These are phyloP conservation scores for Chalaropsis thielavioides DNA, from an alignment of 2,329 filamentous ascomycete genomes.

Conservation along the genomic window DNA sequence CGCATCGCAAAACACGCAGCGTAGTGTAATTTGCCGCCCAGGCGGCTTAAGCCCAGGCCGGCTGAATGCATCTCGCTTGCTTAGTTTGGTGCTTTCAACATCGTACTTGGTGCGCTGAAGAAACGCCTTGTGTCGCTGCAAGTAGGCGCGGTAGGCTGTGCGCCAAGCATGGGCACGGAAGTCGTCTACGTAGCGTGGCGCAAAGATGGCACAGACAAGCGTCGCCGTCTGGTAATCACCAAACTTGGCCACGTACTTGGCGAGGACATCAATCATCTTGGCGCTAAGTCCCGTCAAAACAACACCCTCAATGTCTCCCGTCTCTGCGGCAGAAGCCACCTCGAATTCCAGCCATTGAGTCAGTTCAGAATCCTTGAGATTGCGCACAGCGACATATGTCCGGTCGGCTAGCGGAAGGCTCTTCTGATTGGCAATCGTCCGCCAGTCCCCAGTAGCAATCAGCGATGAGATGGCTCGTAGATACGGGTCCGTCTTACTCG, in stretches of 20 bases:
- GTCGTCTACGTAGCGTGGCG: conserved; percentile 64
- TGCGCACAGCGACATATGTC: conserved; percentile 55
- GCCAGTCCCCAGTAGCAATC: conserved; percentile 65
- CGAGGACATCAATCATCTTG: conserved; percentile 57
- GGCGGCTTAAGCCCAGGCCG: conserved; percentile 48
- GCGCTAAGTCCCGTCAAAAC: conserved; percentile 66
- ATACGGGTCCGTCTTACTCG: conserved; percentile 59
- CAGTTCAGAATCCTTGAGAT: conserved; percentile 47
- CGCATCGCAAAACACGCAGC: conserved; percentile 62
- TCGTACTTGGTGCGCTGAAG: conserved; percentile 64
- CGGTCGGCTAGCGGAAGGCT: conserved; percentile 63
- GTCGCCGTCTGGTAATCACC: conserved; percentile 68
- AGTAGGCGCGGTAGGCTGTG: conserved; percentile 53
- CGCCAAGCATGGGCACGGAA: conserved; percentile 62
- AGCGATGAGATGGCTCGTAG: conserved; percentile 65
- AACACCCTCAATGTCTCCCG: conserved; percentile 54
- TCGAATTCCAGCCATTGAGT: conserved; percentile 54
- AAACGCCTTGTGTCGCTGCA: conserved; percentile 59
- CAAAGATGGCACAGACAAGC: conserved; percentile 57
- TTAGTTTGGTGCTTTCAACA: conserved; percentile 57
- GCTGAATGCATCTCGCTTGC: conserved; percentile 43
- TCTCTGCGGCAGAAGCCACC: conserved; percentile 40
- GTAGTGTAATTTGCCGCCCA: conserved; percentile 55
- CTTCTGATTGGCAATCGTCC: conserved; percentile 54
- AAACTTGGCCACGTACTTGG: conserved; percentile 60